A percentile compares a stretch with the other conserved stretches of the same genome.
phyloP scores from a whole-genome alignment of 768 basidiomycete species.

The Pluteus cervinus region DNA sequence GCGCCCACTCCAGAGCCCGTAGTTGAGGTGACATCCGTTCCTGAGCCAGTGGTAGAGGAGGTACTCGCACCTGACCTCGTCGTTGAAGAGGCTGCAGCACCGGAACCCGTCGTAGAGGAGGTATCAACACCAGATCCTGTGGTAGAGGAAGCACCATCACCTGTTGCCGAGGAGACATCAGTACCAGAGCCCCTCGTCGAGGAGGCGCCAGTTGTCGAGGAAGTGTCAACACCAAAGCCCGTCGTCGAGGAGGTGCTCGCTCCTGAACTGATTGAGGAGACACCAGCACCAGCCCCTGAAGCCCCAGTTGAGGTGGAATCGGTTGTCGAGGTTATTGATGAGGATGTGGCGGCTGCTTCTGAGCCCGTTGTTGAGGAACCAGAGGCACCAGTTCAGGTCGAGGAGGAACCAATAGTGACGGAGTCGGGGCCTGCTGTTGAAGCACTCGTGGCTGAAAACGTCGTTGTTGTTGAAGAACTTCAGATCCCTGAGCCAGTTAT shows the following conservation, averaged over 20 bases:
- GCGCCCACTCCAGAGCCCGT: not conserved
- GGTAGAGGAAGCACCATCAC: too few relatives aligned
- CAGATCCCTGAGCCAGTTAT: slow-evolving; percentile 6
- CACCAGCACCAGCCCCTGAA: slow-evolving; percentile 3
- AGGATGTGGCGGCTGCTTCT: not conserved
- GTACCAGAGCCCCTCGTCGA: slow-evolving; percentile 1
- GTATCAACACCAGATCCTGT: too few relatives aligned
- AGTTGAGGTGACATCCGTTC: slow-evolving; percentile 6
- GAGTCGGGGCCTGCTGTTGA: slow-evolving; percentile 1
- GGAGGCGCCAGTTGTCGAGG: slow-evolving; percentile 4
- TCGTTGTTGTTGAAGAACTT: not conserved
- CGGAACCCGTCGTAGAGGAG: slow-evolving; percentile 5
- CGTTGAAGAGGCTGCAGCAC: slow-evolving; percentile 6
- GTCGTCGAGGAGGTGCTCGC: slow-evolving; percentile 5
- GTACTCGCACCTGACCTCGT: too few relatives aligned
- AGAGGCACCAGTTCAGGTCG: slow-evolving; percentile 1
- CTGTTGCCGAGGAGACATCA: not conserved
- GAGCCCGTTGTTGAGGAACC: slow-evolving; percentile 4
- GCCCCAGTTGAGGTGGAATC: slow-evolving; percentile 6
- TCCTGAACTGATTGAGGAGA: slow-evolving; percentile 3
- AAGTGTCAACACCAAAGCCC: slow-evolving; percentile 3
- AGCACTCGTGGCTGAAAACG: too few relatives aligned
- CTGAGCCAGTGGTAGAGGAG: slow-evolving; percentile 3
- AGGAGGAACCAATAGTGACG: slow-evolving; percentile 8
- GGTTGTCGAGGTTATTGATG: slow-evolving; percentile 1